Conservation (phyloP, 23 red algal genomes). For the Chondrus crispus region DNA sequence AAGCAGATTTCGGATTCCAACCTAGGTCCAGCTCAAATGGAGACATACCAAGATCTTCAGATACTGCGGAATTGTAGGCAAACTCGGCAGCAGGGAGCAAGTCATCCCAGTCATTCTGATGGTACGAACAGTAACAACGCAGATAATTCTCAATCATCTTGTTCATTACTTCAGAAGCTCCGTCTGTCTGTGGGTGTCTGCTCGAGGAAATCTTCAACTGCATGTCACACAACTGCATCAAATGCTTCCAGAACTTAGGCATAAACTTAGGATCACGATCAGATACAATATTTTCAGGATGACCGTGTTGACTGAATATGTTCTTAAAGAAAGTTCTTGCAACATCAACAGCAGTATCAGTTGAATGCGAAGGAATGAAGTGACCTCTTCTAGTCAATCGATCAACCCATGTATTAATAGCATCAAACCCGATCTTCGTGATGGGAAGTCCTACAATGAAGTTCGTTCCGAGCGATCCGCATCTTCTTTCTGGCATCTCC, state of each 20-base stretch:
- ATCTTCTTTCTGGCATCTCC: not conserved
- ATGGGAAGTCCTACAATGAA: not conserved
- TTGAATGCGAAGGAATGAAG: not conserved
- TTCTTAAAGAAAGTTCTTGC: not conserved
- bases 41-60: not conserved
- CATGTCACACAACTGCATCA: not conserved
- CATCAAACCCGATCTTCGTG: not conserved
- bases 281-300: not conserved
- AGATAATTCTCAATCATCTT: not conserved
- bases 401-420: not conserved
- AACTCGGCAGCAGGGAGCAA: not conserved
- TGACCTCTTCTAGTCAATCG: not conserved
- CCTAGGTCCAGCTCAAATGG: not conserved
- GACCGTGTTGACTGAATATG: not conserved
- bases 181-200: not conserved
- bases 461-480: not conserved
- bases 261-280: constrained; percentile 5
- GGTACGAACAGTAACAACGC: not conserved
- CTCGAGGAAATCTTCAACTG: not conserved
- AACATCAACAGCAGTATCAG: constrained; percentile 3
- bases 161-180: not conserved
- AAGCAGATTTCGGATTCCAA: not conserved
- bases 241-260: constrained; percentile 2
- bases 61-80: not conserved
- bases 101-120: not conserved